Evolutionary conservation across 2,329 filamentous ascomycete species (phyloP), one percentile per base, ranked within the genome.

Genomic region (Beauveria pseudobassiana): DNA sequence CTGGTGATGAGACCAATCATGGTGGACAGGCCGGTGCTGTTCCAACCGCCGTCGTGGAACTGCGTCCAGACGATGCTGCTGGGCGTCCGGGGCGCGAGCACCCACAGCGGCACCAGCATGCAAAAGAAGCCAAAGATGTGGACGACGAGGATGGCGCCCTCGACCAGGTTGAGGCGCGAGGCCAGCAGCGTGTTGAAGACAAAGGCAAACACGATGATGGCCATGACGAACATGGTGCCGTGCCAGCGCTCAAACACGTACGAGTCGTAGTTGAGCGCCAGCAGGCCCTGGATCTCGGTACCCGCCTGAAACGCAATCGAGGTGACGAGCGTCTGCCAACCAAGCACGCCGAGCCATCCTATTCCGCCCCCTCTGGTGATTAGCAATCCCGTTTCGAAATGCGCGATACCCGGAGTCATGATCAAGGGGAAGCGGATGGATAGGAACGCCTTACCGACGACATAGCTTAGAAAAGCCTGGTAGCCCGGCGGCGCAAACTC

Each of bases 401-500:
- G 0, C 34, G 10, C 34, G 28, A 12, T 20, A 9, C 24, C 5
- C 24, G 24, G 24, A 58, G 10, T 12, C 24, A 24, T 20, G 9
- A 14, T 6, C 28, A 42, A 48, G 5, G 24, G 16, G 43, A 20
- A 30, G 20, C 3, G 24, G 14, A 38, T n/a, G 2, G 38, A 10
- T 7, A 8, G 16, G 24, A 38, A 38, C 34, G 20, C 10, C 50
- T 22, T 34, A 55, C 59, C 59, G 67, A 63, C 61, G 10, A 78
- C 66, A 66, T 83, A 85, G 60, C 78, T 81, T 1, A 82, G 69
- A 40, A 78, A 75, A 58, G 77, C 79, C 66, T 83, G 80, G 51
- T 74, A 73, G 54, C 70, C 69, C 1, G 67, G 68, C 0, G 79
- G 76, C 1, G 78, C 75, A 64, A 81, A 81, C 59, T 81, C 78